Base-by-base conservation (phyloP, 2,329 filamentous ascomycete genomes). In the Fusarium sp. region DNA sequence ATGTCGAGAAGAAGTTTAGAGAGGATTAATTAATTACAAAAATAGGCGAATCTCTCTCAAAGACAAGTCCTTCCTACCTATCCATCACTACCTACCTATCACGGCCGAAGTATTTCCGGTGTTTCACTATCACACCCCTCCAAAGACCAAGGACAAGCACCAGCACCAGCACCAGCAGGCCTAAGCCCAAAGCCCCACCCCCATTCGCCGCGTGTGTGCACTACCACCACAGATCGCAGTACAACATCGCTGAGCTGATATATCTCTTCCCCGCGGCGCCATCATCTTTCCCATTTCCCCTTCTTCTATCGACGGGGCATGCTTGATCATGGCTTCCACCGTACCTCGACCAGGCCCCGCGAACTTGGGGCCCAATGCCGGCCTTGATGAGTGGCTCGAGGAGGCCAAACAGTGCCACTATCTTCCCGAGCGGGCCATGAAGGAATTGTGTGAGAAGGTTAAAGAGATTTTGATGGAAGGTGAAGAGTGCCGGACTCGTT, bases 391-490 rank as follows among this genome's bases (percentile, higher is more conserved):
- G 82, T 99, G 96, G 96, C 87, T 99, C 32, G 92, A 96, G 77
- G 92, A 96, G 80, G 96, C 96, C 44, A 97, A 97, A 81, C 92
- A 96, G 80, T 98, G 96, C 83, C 96, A 97, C 79, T 97, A 98
- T 79, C 87, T 99, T 52, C 96, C 96, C 49, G 96, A 99, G 82
- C 83, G 90, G 66, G 93, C 96, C 76, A 99, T 99, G 96, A 99
- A 99, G 85, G 92, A 97, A 80, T 87, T 99, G 48, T 99, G 96
- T 79, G 96, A 99, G 83, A 97, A 97, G 78, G 96, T 98, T 64
- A 99, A 99, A 84, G 96, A 98, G 82, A 96, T 93, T 71, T 86
- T 99, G 75, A 99, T 99, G 96, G 96, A 99, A 85, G 93, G 93
- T 96, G 78, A 70, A 62, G 44, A 53, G 44, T 39, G 32, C 54